Conservation (phyloP, 129 eudicot genomes). For the Rutidosis leptorrhynchoides region DNA sequence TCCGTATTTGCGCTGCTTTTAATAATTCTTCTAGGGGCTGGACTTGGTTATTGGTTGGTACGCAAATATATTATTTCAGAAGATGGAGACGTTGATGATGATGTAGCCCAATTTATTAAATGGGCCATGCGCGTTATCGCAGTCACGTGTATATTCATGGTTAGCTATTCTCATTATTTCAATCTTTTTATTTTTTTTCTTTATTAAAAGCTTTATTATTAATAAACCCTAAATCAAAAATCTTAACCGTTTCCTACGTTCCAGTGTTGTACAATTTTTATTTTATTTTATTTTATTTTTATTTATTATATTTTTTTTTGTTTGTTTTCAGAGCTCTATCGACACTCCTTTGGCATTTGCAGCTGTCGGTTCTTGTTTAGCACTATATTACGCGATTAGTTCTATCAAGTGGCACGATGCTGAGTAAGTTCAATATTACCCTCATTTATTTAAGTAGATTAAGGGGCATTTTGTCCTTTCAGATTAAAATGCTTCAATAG, state of each 20-base stretch:
- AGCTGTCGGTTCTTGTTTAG: slow-evolving; percentile 41
- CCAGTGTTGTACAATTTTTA: not conserved
- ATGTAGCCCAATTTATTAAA: slow-evolving; percentile 80
- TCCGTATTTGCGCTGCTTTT: slow-evolving; percentile 47
- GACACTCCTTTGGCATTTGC: slow-evolving; percentile 74
- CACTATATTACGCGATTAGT: slow-evolving; percentile 34
- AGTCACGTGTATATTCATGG: slow-evolving; percentile 66
- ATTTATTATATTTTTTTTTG: not conserved
- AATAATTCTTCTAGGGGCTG: slow-evolving; percentile 77
- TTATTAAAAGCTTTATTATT: not conserved
- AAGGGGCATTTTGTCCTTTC: not conserved
- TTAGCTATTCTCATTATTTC: slow-evolving; percentile 18
- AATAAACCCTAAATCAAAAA: not conserved
- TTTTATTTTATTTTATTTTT: not conserved
- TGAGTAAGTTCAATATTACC: slow-evolving; percentile 43
- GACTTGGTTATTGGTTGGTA: slow-evolving; percentile 79
- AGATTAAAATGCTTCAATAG: not conserved
- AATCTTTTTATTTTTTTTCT: not conserved
- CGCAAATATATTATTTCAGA: slow-evolving; percentile 69
- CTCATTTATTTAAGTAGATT: not conserved
- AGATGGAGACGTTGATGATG: slow-evolving; percentile 83
- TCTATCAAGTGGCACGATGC: slow-evolving; percentile 37
- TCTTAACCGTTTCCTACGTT: not conserved
- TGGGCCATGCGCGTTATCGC: slow-evolving; percentile 82
- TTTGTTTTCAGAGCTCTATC: slow-evolving; percentile 58